Percentiles rank a stretch among this genome's conserved stretches.
phyloP scores from a whole-genome alignment of 371 early-diverging fungal species.

The Mucor plumbeus region DNA sequence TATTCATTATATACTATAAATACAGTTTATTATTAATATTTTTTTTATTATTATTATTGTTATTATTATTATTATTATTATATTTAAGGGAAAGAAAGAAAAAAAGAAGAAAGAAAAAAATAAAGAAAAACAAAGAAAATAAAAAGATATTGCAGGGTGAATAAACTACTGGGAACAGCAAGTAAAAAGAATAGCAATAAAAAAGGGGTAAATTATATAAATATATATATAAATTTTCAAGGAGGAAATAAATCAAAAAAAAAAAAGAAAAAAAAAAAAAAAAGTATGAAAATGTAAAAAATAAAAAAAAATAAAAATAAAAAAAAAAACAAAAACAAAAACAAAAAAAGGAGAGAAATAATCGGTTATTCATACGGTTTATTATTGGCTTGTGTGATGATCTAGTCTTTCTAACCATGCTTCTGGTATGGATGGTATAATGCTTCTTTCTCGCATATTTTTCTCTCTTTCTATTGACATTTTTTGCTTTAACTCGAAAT shows the following conservation, averaged over 20 bases:
- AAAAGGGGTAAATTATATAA: constrained; percentile 3
- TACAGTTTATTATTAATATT: background rate
- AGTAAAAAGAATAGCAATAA: background rate
- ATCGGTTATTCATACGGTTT: background rate
- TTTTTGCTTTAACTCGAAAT: constrained; percentile 37
- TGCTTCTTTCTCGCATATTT: constrained; percentile 31
- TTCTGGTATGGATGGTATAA: constrained; percentile 56
- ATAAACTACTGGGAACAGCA: background rate
- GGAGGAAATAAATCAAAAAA: background rate
- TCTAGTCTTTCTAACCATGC: constrained; percentile 56
- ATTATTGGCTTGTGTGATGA: constrained; percentile 15
- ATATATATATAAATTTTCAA: background rate
- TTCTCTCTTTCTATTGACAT: constrained; percentile 33
- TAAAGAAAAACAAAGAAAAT: constrained; percentile 5
- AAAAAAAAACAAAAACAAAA: constrained; percentile 11
- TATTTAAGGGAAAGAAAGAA: background rate
- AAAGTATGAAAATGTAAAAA: constrained; percentile 11
- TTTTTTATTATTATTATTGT: background rate
- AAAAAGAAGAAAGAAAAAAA: constrained; percentile 8
- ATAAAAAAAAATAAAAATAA: background rate
- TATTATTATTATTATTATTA: background rate
- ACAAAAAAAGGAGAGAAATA: background rate
- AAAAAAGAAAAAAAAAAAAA: too few species aligned
- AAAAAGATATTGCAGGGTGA: constrained; percentile 13
- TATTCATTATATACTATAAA: constrained; percentile 10